Base-by-base conservation (phyloP, 805 yeast genomes). In the Saturnispora besseyi region DNA sequence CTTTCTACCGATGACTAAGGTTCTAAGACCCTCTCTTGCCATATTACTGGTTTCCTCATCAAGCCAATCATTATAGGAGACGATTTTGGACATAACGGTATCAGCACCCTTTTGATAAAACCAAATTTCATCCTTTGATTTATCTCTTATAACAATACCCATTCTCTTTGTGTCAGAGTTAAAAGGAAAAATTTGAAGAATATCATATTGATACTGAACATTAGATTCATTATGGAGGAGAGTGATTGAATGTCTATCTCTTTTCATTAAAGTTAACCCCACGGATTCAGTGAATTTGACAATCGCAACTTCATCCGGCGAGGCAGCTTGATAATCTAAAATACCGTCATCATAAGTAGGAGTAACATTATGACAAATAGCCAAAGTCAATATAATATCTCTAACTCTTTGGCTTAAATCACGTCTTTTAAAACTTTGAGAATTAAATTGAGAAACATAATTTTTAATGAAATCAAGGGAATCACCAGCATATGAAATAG, bases 281-380 rank as follows among this genome's bases (percentile, higher is more conserved):
- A 90, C 91, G 2, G 72, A 64, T 55, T 88, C 95, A 0, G 96
- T 87, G 69, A 88, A 93, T 60, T 84, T 84, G 18, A 93, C 98
- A 55, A 93, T 93, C 29, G 99, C 99, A 57, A 93, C 82, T 64
- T 93, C 99, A 70, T 93, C 99, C 0, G 99, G 99, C 0, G 97
- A 90, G 0, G 98, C 97, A 0, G 99, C 99, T 67, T 93, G 99
- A 63, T 90, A 93, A 2, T 88, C 77, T 13, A 82, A 64, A 26
- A 42, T 26, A 28, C 86, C 88, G 55, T 82, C 87, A 51, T 84
- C 93, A 56, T 81, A 77, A 0, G 95, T 81, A 1, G 99, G 99
- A 0, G 99, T 95, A 29, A 93, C 99, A 57, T 89, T 89, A 65
- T 93, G 99, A 65, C 99, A 93, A n/a, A 91, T 70, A 0, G 98